Base-by-base conservation (phyloP, 177 flowering plant genomes). In the Vitis hybrid region DNA sequence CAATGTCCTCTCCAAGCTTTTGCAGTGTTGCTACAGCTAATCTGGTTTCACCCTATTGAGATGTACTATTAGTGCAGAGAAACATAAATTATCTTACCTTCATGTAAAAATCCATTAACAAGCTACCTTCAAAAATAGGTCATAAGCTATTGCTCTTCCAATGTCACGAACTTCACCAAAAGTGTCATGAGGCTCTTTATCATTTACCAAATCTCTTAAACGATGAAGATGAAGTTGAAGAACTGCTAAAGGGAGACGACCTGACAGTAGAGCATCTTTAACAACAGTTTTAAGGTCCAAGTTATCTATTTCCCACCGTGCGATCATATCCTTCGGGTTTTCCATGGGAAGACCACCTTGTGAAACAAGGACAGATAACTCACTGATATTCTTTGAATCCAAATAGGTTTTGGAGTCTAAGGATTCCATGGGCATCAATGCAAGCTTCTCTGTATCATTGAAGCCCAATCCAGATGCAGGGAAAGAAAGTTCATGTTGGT, bases 121-220 rank as follows among this genome's bases (percentile, higher is more conserved):
- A 66, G 57, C 13, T 82, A 96, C 99, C 97, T 96, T 92, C 66
- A 94, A 71, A 78, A 96, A 89, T 24, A 96, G 80, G 59, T 96
- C 98, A 86, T 96, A 96, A 74, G 97, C 91, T 79, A 96, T 90
- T 66, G 95, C 88, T 79, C 95, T 91, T 75, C 98, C 99, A 80
- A 90, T 84, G 65, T 86, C 89, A 73, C 91, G 90, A 77, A 96
- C 91, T 90, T 92, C 95, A 72, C 67, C 76, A 65, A 96, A 96
- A 48, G 89, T 82, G 80, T 96, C 99, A 72, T 73, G 84, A 74
- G 86, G 79, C 72, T 85, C 93, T 75, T 82, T 74, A 11, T 84
- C 87, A 60, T 77, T 48, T 11, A 62, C 70, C 66, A 81, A 62
- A 71, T 87, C 89, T 71, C 70, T 81, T 67, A 77, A 78, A 68